These are phyloP conservation scores for Cichorium intybus DNA, from an alignment of 140 eudicot genomes.

Conservation along the genomic window DNA sequence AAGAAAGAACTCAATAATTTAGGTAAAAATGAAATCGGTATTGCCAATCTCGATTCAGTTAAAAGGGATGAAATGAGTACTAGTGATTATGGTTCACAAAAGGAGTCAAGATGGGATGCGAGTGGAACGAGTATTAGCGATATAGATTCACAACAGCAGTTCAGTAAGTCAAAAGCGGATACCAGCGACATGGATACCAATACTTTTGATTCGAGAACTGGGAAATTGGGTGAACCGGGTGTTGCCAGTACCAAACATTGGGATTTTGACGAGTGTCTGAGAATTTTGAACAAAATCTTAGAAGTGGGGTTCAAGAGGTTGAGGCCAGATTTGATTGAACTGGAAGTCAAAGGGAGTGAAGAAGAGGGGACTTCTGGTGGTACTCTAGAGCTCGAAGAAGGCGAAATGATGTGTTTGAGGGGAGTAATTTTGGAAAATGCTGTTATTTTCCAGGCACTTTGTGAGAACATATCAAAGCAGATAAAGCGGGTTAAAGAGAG, in stretches of 20 bases:
- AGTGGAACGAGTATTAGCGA: constrained; percentile 12
- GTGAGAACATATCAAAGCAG: constrained; percentile 65
- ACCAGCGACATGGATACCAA: constrained; percentile 5
- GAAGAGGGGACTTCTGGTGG: constrained; percentile 24
- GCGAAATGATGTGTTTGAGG: constrained; percentile 54
- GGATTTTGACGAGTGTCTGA: constrained; percentile 37
- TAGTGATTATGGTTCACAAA: constrained; percentile 2
- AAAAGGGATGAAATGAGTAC: not conserved
- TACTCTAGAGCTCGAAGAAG: constrained; percentile 46
- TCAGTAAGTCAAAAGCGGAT: constrained; percentile 26
- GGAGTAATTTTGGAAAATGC: constrained; percentile 61
- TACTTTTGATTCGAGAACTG: constrained; percentile 3
- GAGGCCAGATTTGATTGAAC: constrained; percentile 62
- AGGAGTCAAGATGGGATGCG: constrained; percentile 11
- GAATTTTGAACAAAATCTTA: constrained; percentile 49
- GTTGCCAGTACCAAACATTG: not conserved
- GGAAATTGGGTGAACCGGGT: constrained; percentile 4
- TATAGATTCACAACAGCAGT: constrained; percentile 7
- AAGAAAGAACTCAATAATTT: constrained; percentile 8
- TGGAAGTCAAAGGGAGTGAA: constrained; percentile 36
- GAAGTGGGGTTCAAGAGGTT: constrained; percentile 66
- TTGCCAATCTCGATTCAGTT: constrained; percentile 16
- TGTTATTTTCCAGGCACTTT: constrained; percentile 63
- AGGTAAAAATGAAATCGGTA: constrained; percentile 27
- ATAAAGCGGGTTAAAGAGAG: constrained; percentile 29